phyloP scores from a whole-genome alignment of 768 basidiomycete genomes.

The Dioszegia hungarica region DNA sequence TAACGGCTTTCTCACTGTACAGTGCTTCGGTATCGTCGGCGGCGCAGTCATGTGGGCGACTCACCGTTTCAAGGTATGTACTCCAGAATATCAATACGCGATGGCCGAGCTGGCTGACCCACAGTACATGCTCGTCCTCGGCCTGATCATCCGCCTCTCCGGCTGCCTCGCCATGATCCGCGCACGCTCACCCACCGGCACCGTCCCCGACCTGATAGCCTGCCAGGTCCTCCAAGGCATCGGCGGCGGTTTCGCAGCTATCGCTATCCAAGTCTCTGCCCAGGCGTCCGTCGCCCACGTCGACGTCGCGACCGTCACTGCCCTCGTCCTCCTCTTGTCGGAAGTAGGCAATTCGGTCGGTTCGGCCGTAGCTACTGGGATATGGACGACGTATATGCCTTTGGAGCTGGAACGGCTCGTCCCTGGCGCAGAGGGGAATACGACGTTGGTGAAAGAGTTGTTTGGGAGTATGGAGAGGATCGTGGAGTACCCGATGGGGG shows the following conservation, averaged over 20 bases:
- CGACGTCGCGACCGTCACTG: constrained; percentile 64
- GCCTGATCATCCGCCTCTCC: constrained; percentile 60
- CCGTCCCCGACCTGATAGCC: constrained; percentile 54
- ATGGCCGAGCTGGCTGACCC: too few species aligned
- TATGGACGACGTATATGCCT: constrained; percentile 58
- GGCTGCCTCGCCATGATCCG: constrained; percentile 68
- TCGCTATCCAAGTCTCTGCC: constrained; percentile 59
- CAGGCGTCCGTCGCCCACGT: constrained; percentile 63
- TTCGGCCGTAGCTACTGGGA: constrained; percentile 55
- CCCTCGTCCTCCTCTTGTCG: constrained; percentile 61
- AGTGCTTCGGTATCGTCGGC: constrained; percentile 60
- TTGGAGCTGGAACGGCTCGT: constrained; percentile 57
- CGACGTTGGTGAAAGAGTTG: constrained; percentile 49
- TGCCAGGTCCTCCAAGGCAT: constrained; percentile 69
- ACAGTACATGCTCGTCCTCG: constrained; percentile 56
- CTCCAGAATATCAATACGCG: too few species aligned
- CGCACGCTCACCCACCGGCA: constrained; percentile 57
- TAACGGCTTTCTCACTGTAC: too few species aligned
- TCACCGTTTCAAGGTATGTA: constrained; percentile 62
- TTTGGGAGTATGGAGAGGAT: constrained; percentile 61
- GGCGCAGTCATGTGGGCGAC: constrained; percentile 58
- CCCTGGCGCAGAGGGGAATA: constrained; percentile 49
- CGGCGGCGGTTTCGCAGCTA: constrained; percentile 66
- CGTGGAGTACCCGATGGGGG: constrained; percentile 50
- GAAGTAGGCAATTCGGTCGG: constrained; percentile 67